Evolutionary conservation across 2,329 filamentous ascomycete species (phyloP).

Genomic region (Pestalotiopsis sp.): DNA sequence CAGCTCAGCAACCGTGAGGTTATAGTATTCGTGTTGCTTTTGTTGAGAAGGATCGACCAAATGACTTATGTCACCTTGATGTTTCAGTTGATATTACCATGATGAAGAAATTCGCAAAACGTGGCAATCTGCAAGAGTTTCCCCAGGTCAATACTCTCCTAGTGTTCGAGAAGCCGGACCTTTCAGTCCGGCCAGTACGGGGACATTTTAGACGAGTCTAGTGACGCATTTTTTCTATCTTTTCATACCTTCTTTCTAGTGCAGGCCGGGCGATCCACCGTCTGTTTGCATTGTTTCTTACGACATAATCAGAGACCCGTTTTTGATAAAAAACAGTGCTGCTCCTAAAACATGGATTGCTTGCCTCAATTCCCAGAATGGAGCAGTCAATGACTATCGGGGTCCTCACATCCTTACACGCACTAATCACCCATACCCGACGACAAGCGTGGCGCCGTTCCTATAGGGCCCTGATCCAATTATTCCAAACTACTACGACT

Average conservation of each 20-base stretch:
- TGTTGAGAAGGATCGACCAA: not conserved
- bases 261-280: not conserved
- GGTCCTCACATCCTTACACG: not conserved
- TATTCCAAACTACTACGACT: no score
- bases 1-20: not conserved
- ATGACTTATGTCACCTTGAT: not conserved
- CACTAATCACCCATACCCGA: no score
- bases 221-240: not conserved
- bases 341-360: not conserved
- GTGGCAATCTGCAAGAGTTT: not conserved
- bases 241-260: not conserved
- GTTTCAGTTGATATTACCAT: not conserved
- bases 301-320: not conserved
- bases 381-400: not conserved
- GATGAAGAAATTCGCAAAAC: not conserved
- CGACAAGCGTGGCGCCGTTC: no score
- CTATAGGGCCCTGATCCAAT: no score
- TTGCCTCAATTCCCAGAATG: not conserved
- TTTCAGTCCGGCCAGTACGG: not conserved
- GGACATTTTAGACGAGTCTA: not conserved
- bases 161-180: not conserved
- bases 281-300: not conserved
- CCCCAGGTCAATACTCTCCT: not conserved
- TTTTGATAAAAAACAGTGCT: not conserved
- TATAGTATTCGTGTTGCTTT: not conserved